Base-by-base conservation (phyloP, 176 grass and related monocot genomes). In the Coix lacrymajobi region DNA sequence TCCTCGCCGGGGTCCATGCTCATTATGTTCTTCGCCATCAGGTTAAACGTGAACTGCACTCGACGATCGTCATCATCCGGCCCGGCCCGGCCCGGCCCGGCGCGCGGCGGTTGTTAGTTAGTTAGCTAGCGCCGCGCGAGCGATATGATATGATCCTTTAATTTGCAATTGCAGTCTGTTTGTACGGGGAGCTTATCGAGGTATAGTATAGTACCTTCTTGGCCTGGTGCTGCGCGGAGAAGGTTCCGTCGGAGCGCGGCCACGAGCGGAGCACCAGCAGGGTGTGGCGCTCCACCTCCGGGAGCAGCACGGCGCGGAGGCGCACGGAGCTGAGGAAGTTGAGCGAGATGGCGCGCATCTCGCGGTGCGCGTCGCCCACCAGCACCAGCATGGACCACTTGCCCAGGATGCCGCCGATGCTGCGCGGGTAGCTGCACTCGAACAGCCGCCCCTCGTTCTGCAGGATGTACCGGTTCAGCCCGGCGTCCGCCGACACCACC, bases 21-120 rank as follows among this genome's bases (percentile, higher is more conserved):
- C 87, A 98, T 91, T 84, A 98, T 95, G 82, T 95, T 98, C 91
- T 93, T 98, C 8, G 93, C 96, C 96, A 95, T 98, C 91, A 98
- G 83, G 76, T 92, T 95, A 80, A 98, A 98, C 73, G 96, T 98
- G 80, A 95, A 95, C 96, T 98, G 89, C 87, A 83, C 77, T 8
- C n/a, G 4, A 12, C n/a, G 4, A 12, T 14, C 20, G 20, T 22
- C 28, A 15, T 36, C 28, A 17, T 28, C 62, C 13, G 37, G 6
- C 20, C 40, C 2, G 8, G n/a, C n/a, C 38, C 38, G 38, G 1
- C 8, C 38, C 38, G 38, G 40, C 40, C 40, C 10, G 40, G 9
- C 7, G 37, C 37, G 7, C 40, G 2, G 9, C 41, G 11, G 43
- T 44, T 44, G 43, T 44, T 44, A 44, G 39, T 10, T 41, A 1